These are phyloP conservation scores for Diaporthe sp. DNA, from an alignment of 2,329 filamentous ascomycete genomes.

Conservation along the genomic window DNA sequence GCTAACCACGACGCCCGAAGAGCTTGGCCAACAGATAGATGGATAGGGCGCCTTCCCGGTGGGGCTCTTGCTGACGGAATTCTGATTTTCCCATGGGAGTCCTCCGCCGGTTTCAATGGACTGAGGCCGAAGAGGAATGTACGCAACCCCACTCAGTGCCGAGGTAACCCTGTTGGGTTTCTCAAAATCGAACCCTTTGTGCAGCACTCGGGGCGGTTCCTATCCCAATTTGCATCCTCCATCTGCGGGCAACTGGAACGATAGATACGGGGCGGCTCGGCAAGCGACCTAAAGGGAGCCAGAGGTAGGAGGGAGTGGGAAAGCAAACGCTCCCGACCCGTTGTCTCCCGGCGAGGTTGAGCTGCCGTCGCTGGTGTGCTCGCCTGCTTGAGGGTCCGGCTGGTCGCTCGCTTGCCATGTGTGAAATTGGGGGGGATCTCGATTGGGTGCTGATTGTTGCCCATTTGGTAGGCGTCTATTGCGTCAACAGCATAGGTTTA, in stretches of 20 bases:
- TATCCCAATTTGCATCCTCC: background rate
- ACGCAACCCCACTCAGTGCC: constrained; percentile 17
- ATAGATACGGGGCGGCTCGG: constrained; percentile 17
- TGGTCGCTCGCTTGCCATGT: background rate
- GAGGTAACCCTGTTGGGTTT: constrained; percentile 19
- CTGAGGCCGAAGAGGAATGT: constrained; percentile 21
- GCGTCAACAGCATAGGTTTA: constrained; percentile 19
- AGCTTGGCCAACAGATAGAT: constrained; percentile 32
- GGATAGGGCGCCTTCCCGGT: background rate
- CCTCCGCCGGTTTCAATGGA: constrained; percentile 12
- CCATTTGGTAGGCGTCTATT: constrained; percentile 22
- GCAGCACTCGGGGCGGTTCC: constrained; percentile 17
- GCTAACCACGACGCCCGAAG: constrained; percentile 24
- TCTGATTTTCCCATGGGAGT: constrained; percentile 31
- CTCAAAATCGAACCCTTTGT: constrained; percentile 22
- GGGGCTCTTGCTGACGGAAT: constrained; percentile 18
- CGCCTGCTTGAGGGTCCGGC: background rate
- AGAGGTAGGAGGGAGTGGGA: background rate
- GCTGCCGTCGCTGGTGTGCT: background rate
- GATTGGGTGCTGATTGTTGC: constrained; percentile 36
- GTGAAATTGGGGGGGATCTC: constrained; percentile 30
- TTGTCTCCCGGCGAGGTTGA: background rate
- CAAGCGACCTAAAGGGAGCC: background rate
- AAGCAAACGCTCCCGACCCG: background rate
- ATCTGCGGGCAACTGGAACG: constrained; percentile 10